Percentiles rank a stretch among this genome's conserved stretches.
Conservation (phyloP, 768 basidiomycete genomes). For the Crassisporium funariophilum region DNA sequence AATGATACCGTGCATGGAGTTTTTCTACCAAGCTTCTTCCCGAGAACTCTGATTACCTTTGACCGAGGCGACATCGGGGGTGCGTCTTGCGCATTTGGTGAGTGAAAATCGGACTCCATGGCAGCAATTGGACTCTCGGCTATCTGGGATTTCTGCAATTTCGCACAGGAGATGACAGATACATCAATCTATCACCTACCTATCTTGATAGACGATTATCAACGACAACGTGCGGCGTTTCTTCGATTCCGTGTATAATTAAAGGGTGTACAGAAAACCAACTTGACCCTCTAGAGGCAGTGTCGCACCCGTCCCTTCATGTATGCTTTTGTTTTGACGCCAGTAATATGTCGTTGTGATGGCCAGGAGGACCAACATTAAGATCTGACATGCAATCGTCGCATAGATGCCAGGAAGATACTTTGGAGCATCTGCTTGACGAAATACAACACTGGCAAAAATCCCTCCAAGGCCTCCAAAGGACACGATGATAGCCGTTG, state of each 20-base stretch:
- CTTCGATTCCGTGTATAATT: conserved; percentile 7
- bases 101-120: too few species aligned
- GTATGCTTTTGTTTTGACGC: conserved; percentile 34
- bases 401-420: conserved; percentile 51
- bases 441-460: conserved; percentile 49
- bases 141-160: too few species aligned
- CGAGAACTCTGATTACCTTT: too few species aligned
- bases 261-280: conserved; percentile 47
- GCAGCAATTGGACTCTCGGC: too few species aligned
- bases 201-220: too few species aligned
- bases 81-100: too few species aligned
- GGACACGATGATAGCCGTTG: conserved; percentile 48
- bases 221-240: conserved; percentile 1
- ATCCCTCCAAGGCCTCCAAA: conserved; percentile 53
- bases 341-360: conserved; percentile 41
- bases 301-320: conserved; percentile 21
- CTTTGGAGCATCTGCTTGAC: conserved; percentile 44
- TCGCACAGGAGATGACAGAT: conserved; percentile 1
- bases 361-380: conserved; percentile 42
- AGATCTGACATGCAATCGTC: conserved; percentile 46
- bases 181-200: too few species aligned
- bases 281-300: conserved; percentile 32
- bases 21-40: too few species aligned
- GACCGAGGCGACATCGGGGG: too few species aligned
- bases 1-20: too few species aligned